Evolutionary conservation across 2,329 filamentous ascomycete species (phyloP), one percentile per base, ranked within the genome.

Genomic region (Colletotrichum sp.): DNA sequence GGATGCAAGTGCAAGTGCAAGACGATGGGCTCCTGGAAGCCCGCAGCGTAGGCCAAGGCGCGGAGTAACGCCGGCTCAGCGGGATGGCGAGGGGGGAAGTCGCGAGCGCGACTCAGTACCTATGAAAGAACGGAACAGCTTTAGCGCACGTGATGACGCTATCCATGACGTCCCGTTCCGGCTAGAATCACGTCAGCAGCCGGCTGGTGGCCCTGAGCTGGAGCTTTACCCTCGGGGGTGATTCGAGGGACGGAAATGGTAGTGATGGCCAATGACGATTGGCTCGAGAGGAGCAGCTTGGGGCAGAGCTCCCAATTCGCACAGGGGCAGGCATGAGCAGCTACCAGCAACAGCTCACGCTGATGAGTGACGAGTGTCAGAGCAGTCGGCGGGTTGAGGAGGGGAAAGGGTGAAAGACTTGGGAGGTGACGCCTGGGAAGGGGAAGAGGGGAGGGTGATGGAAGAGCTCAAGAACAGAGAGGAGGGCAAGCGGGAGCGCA

Each of bases 61-160:
- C 18, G 21, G 24, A 66, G 38, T 24, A 43, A 26, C 24, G 43
- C 55, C 30, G 48, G n/a, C 65, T 32, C 52, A 52, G 32, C 59
- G 58, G 67, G 21, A 68, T 18, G 18, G 38, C 38, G 18, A 48
- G 43, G 43, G 43, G 43, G 43, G n/a, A n/a, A 48, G 43, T 43
- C 38, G 43, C n/a, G 43, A 52, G 18, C 34, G 62, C 63, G 69
- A 75, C 61, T 71, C 71, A 69, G 59, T 21, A n/a, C n/a, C n/a
- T n/a, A 21, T 28, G 21, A 13, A 63, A 30, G 14, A 43, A 67
- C 26, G 69, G 63, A 58, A 62, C 18, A 75, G 69, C 58, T 34
- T 30, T 64, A 64, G 69, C 28, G 69, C 74, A 76, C 74, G 74
- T 76, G 74, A 76, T 76, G 74, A 76, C 71, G 74, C 69, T 67